These are phyloP conservation scores for Beta macrorhiza DNA, from an alignment of 179 eudicot genomes.

Conservation along the genomic window DNA sequence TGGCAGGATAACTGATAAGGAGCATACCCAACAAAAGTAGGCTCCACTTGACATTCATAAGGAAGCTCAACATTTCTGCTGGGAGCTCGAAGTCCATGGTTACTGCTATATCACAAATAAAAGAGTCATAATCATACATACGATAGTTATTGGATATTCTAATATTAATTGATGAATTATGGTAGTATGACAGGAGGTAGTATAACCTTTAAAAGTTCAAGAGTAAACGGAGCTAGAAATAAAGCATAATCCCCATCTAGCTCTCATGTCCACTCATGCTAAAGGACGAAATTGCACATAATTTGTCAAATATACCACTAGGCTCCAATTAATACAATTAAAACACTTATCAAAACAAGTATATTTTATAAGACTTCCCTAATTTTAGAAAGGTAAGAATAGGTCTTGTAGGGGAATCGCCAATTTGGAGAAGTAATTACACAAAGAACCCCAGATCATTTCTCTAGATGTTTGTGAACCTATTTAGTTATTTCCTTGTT, in stretches of 20 bases:
- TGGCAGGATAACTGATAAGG: neutral
- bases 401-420: neutral
- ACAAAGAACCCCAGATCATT: neutral
- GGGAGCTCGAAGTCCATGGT: conserved; percentile 38
- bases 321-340: neutral
- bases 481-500: neutral
- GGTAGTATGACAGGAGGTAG: neutral
- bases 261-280: neutral
- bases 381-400: neutral
- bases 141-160: neutral
- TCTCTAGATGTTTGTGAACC: neutral
- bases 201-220: neutral
- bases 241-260: neutral
- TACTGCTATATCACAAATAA: conserved; percentile 26
- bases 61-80: conserved; percentile 38
- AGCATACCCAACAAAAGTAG: conserved; percentile 68
- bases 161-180: neutral
- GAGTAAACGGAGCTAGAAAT: neutral
- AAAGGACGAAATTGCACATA: neutral
- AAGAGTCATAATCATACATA: neutral
- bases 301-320: neutral
- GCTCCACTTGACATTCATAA: conserved; percentile 69
- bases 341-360: neutral
- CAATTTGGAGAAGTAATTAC: neutral
- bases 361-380: neutral